These are phyloP conservation scores for Trametes maxima DNA, from an alignment of 768 basidiomycete genomes.

Conservation along the genomic window DNA sequence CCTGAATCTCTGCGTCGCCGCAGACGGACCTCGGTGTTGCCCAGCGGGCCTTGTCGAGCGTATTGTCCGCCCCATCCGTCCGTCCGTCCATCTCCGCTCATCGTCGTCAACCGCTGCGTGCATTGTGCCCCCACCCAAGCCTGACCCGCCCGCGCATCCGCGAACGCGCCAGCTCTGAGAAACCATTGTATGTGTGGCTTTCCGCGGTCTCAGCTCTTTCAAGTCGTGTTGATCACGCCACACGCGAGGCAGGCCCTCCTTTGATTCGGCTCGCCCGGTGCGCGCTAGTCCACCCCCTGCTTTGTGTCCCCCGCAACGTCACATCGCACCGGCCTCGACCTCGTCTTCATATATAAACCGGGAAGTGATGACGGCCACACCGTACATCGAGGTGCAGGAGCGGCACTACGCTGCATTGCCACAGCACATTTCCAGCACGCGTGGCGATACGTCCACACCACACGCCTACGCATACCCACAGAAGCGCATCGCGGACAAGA, in stretches of 20 bases:
- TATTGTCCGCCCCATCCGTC: neutral
- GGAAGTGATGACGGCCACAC: slow-evolving; percentile 14
- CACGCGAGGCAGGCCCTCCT: slow-evolving; percentile 11
- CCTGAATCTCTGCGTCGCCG: slow-evolving; percentile 15
- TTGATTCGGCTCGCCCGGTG: slow-evolving; percentile 9
- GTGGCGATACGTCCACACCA: slow-evolving; percentile 10
- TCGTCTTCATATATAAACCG: slow-evolving; percentile 1
- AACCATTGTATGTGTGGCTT: slow-evolving; percentile 17
- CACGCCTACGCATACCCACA: slow-evolving; percentile 8
- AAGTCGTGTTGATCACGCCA: slow-evolving; percentile 18
- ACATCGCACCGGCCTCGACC: slow-evolving; percentile 2
- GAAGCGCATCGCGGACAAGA: neutral
- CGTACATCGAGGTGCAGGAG: slow-evolving; percentile 3
- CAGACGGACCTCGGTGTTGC: slow-evolving; percentile 8
- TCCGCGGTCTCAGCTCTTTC: slow-evolving; percentile 8
- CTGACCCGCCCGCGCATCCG: neutral
- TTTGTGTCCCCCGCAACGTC: slow-evolving; percentile 16
- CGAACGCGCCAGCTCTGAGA: slow-evolving; percentile 9
- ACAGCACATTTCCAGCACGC: slow-evolving; percentile 6
- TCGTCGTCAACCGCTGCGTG: neutral
- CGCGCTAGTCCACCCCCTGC: slow-evolving; percentile 2
- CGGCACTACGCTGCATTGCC: slow-evolving; percentile 11
- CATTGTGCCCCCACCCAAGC: slow-evolving; percentile 5
- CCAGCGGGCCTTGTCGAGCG: slow-evolving; percentile 5
- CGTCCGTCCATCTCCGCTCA: neutral